A percentile compares a stretch with the other conserved stretches of the same genome.
phyloP scores from a whole-genome alignment of 805 yeast species.

The Jamesozyma jinghongensis region DNA sequence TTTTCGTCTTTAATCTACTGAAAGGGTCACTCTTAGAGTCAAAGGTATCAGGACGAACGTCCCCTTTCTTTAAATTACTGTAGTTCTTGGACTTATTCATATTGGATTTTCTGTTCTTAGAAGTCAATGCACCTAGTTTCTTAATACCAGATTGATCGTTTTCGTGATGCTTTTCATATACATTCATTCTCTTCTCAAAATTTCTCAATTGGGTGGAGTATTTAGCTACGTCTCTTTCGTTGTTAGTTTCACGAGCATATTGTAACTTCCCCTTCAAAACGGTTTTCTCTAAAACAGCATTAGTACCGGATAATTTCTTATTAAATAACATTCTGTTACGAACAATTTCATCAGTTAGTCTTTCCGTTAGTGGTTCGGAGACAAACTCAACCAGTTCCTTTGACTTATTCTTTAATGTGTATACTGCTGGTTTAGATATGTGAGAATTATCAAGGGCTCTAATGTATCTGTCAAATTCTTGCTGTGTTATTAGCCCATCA shows the following conservation, averaged over 20 bases:
- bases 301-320: slow-evolving; percentile 51
- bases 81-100: slow-evolving; percentile 70
- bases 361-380: slow-evolving; percentile 55
- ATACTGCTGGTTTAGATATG: slow-evolving; percentile 42
- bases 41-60: slow-evolving; percentile 11
- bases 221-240: slow-evolving; percentile 36
- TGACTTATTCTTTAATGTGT: slow-evolving; percentile 56
- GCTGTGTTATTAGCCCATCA: slow-evolving; percentile 60
- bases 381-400: slow-evolving; percentile 55
- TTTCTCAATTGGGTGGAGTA: slow-evolving; percentile 41
- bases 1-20: slow-evolving; percentile 77
- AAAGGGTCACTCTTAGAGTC: slow-evolving; percentile 66
- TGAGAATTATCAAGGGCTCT: slow-evolving; percentile 51
- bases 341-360: slow-evolving; percentile 72
- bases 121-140: slow-evolving; percentile 63
- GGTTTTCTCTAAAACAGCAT: slow-evolving; percentile 68
- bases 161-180: slow-evolving; percentile 33
- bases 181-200: slow-evolving; percentile 32
- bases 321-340: slow-evolving; percentile 57
- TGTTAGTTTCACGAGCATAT: slow-evolving; percentile 57
- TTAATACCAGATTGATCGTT: slow-evolving; percentile 33
- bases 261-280: slow-evolving; percentile 63
- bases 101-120: slow-evolving; percentile 77
- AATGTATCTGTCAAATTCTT: slow-evolving; percentile 66
- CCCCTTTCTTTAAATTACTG: slow-evolving; percentile 51